These are phyloP conservation scores for Kernera saxatilis DNA, from an alignment of 345 rosid genomes.

Conservation along the genomic window DNA sequence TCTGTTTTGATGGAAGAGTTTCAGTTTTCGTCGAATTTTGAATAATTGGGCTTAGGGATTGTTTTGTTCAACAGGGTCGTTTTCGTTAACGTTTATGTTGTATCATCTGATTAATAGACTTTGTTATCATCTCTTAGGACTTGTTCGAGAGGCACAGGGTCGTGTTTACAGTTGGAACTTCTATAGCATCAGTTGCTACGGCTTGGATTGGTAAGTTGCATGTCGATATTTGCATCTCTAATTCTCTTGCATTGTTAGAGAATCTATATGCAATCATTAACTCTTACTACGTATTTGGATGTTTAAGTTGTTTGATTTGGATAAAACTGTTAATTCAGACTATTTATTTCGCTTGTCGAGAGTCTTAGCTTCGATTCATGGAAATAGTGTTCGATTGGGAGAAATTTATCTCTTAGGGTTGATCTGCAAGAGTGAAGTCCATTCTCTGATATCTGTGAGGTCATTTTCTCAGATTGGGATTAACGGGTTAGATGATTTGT, in stretches of 20 bases:
- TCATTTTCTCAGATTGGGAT: neutral
- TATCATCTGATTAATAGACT: neutral
- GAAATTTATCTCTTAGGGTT: neutral
- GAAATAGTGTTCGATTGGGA: neutral
- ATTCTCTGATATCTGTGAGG: neutral
- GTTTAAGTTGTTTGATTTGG: neutral
- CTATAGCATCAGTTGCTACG: constrained; percentile 84
- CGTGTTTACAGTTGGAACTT: constrained; percentile 86
- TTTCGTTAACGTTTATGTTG: neutral
- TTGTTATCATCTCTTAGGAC: constrained; percentile 41
- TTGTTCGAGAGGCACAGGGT: constrained; percentile 82
- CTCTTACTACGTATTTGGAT: neutral
- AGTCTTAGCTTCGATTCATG: neutral
- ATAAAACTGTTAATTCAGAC: neutral
- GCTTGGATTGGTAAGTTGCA: constrained; percentile 76
- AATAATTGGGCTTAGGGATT: neutral
- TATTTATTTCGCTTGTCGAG: neutral
- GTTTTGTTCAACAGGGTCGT: neutral
- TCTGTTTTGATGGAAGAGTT: neutral
- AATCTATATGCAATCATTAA: neutral
- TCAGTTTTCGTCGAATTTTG: neutral
- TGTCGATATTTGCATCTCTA: neutral
- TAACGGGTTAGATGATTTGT: neutral
- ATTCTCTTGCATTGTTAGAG: neutral
- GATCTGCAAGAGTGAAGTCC: neutral